Evolutionary conservation across 225 moss, liverwort and hornwort species (phyloP).

Genomic region (Rhytidiadelphus loreus): DNA sequence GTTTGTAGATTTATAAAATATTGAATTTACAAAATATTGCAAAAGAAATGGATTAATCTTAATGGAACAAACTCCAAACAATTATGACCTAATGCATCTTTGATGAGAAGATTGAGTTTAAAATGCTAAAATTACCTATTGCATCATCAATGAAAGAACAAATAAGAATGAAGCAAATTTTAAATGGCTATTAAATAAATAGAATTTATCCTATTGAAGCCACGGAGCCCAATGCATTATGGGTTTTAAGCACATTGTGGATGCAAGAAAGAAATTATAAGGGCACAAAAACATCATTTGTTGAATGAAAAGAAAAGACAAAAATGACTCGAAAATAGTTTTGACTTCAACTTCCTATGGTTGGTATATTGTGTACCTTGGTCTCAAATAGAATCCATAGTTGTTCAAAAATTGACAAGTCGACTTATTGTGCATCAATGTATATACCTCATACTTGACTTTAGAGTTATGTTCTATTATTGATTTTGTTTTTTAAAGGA

Average conservation of each 20-base stretch:
- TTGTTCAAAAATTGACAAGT: not conserved
- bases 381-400: not conserved
- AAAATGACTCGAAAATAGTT: not conserved
- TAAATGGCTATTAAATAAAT: not conserved
- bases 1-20: not conserved
- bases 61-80: not conserved
- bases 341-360: not conserved
- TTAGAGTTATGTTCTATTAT: not conserved
- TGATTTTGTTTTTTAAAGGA: too few species aligned
- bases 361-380: fast-evolving
- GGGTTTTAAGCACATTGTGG: not conserved
- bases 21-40: not conserved
- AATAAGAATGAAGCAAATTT: not conserved
- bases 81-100: too few species aligned
- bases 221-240: not conserved
- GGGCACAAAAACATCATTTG: not conserved
- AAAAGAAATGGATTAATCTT: not conserved
- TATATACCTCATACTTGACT: not conserved
- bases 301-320: not conserved
- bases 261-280: not conserved
- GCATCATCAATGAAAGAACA: not conserved
- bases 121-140: not conserved
- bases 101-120: not conserved
- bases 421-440: not conserved
- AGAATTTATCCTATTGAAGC: not conserved